Base-by-base conservation (phyloP, 352 stramenopile genomes). In the Globisporangium solare region DNA sequence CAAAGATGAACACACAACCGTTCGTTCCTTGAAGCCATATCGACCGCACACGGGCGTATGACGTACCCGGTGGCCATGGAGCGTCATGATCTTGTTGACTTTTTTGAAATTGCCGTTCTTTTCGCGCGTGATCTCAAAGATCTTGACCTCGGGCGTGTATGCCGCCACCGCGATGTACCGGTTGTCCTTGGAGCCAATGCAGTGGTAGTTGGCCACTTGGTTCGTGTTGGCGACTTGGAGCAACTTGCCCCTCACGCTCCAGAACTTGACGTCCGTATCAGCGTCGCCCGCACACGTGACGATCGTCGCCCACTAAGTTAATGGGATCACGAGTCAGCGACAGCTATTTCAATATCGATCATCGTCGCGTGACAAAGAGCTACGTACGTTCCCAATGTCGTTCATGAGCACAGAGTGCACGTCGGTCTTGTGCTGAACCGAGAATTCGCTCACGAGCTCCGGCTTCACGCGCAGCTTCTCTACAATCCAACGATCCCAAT, bases 211-310 rank as follows among this genome's bases (percentile, higher is more conserved):
- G 46, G 74, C 63, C 40, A 92, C 79, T 58, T 92, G 80, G 61
- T 92, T 90, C 27, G 79, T 90, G 66, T 88, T 91, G 31, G 82
- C 79, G 12, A 79, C 71, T 54, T 91, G 83, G 53, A 91, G 60
- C 40, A 89, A 58, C 18, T 87, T 74, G 22, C 80, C 80, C 13
- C 67, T 71, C 43, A 84, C 54, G 56, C 70, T 86, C 83, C 83
- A 93, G 65, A 90, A 93, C 64, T 91, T 93, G 60, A 93, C 71
- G 37, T 91, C 80, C 17, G 83, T 93, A 61, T 93, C 83, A 2
- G 72, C 70, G 6, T 79, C 73, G 35, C 78, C 68, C 0, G 79
- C 76, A 41, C 81, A 89, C 18, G 80, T 93, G 47, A 93, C 71
- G 47, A 93, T 83, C 46, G 77, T 89, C 45, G 77, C 76, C 79